Evolutionary conservation across 164 flowering plant species (phyloP).

Genomic region (Protea cynaroides): DNA sequence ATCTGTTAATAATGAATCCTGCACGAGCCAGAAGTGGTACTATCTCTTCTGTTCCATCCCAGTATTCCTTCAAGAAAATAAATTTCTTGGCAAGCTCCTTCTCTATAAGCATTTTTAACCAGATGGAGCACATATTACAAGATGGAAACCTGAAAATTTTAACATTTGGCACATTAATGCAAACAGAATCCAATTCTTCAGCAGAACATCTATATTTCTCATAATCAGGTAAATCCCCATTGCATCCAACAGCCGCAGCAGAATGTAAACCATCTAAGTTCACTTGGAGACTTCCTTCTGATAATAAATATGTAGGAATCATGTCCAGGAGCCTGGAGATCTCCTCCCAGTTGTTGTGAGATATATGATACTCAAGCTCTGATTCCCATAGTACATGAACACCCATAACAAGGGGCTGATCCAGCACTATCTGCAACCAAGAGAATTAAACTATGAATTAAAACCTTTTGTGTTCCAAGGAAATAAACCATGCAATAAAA

Average conservation of each 20-base stretch:
- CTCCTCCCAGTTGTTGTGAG: slow-evolving; percentile 81
- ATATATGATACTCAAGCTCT: slow-evolving; percentile 72
- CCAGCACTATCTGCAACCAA: slow-evolving; percentile 68
- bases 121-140: slow-evolving; percentile 46
- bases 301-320: slow-evolving; percentile 55
- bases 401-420: slow-evolving; percentile 69
- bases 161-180: slow-evolving; percentile 52
- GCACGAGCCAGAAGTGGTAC: slow-evolving; percentile 65
- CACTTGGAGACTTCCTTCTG: slow-evolving; percentile 59
- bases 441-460: neutral
- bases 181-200: slow-evolving; percentile 63
- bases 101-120: slow-evolving; percentile 70
- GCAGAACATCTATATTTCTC: slow-evolving; percentile 40
- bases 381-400: slow-evolving; percentile 83
- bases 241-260: slow-evolving; percentile 25
- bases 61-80: slow-evolving; percentile 68
- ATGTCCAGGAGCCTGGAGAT: slow-evolving; percentile 59
- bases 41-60: slow-evolving; percentile 69
- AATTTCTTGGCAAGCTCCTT: slow-evolving; percentile 70
- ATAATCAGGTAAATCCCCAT: slow-evolving; percentile 28
- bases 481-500: neutral
- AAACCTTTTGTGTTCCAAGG: neutral
- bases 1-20: slow-evolving; percentile 43
- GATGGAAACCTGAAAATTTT: slow-evolving; percentile 45
- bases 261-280: slow-evolving; percentile 46